Base-by-base conservation (phyloP, 495 filamentous ascomycete species). In the Friedmanniomyces simplex region DNA sequence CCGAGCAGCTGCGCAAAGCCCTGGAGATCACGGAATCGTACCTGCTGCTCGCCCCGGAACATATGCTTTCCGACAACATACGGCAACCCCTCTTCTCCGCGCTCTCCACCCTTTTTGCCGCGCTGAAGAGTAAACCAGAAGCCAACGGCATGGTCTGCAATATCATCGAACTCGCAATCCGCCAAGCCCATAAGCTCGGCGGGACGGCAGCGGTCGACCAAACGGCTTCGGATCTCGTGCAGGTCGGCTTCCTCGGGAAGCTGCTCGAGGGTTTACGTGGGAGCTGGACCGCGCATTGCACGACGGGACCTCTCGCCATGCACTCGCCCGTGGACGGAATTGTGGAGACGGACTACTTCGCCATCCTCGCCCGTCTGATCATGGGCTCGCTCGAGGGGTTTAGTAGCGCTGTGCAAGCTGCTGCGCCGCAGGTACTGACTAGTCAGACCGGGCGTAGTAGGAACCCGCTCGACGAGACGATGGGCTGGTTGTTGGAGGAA, bases 331-430 rank as follows among this genome's bases (percentile, higher is more conserved):
- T 94, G 45, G 82, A 83, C 58, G 77, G 79, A 22, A 73, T 87
- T 26, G 80, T 84, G 6, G 79, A 95, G 63, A 86, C 83, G 0
- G 86, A 96, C 67, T 95, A 93, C 71, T 83, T 93, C 59, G 77
- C 77, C 12, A 76, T 97, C n/a, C 77, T 97, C 1, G 84, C 90
- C 11, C 84, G 90, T 10, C 77, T 98, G 24, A 82, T 82, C 7
- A 68, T 94, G 14, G 81, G 81, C 11, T 82, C 82, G 52, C 85
- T 90, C 0, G 66, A 66, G 10, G 73, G 86, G 25, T 64, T 81
- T 43, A 50, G 32, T 41, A 39, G 22, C 8, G 55, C 59, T n/a
- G 59, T 67, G 37, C 62, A 68, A 46, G 72, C 70, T 11, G 71
- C 74, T 0, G 36, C 32, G 24, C 36, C 59, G 18, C 28, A 32